phyloP scores from a whole-genome alignment of 2,329 filamentous ascomycete genomes.

The Xylaria arbuscula region DNA sequence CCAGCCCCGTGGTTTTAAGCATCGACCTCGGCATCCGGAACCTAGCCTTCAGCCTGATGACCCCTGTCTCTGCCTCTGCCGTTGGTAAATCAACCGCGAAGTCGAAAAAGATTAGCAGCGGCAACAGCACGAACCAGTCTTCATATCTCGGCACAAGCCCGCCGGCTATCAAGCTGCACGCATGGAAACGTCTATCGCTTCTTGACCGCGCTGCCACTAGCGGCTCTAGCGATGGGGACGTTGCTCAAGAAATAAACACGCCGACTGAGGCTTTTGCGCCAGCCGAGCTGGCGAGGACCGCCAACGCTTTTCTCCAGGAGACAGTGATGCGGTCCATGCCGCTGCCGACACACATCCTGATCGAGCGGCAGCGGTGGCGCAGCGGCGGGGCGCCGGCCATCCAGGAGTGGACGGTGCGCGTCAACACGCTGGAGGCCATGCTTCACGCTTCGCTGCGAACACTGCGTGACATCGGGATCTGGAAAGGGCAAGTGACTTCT shows the following conservation, averaged over 20 bases:
- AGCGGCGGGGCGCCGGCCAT: conserved; percentile 72
- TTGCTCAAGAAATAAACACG: not conserved
- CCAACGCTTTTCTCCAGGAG: conserved; percentile 50
- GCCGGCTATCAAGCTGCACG: conserved; percentile 42
- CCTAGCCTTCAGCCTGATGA: conserved; percentile 76
- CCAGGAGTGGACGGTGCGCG: conserved; percentile 83
- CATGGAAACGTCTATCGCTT: conserved; percentile 51
- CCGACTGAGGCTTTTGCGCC: conserved; percentile 48
- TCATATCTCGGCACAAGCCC: conserved; percentile 34
- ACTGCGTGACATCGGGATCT: conserved; percentile 58
- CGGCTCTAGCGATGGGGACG: not conserved
- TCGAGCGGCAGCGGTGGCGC: conserved; percentile 71
- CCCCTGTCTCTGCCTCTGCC: conserved; percentile 19
- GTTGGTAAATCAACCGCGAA: conserved; percentile 8
- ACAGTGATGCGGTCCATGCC: conserved; percentile 63
- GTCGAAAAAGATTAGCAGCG: conserved; percentile 9
- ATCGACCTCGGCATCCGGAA: conserved; percentile 89
- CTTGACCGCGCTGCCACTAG: not conserved
- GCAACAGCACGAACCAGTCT: not conserved
- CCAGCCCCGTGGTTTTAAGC: conserved; percentile 68
- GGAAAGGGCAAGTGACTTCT: conserved; percentile 59
- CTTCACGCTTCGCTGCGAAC: conserved; percentile 76
- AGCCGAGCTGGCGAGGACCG: conserved; percentile 49
- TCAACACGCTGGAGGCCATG: conserved; percentile 86
- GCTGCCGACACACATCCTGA: conserved; percentile 76